phyloP scores from a whole-genome alignment of 495 filamentous ascomycete species.

The Aspergillus nidulans region DNA sequence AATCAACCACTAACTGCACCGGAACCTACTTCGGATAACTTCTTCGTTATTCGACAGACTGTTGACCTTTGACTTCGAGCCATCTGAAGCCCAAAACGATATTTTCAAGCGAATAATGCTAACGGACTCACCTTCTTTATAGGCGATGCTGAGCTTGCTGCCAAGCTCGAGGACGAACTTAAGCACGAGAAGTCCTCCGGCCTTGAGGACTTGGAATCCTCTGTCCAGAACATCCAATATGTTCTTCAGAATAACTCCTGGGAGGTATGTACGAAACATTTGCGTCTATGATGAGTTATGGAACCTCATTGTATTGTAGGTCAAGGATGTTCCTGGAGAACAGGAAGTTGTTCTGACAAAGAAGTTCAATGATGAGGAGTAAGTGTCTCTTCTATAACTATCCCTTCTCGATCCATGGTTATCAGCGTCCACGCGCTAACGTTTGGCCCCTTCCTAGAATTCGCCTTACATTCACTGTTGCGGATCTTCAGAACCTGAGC shows the following conservation, averaged over 20 bases:
- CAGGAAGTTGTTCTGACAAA: constrained; percentile 84
- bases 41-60: too few species aligned
- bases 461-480: constrained; percentile 86
- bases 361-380: constrained; percentile 85
- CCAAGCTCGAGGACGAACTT: constrained; percentile 46
- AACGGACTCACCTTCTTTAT: background rate
- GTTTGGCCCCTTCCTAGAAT: constrained; percentile 52
- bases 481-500: constrained; percentile 75
- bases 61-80: background rate
- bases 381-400: constrained; percentile 25
- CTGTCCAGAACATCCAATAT: constrained; percentile 68
- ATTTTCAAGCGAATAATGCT: background rate
- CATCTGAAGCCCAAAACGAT: background rate
- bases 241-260: constrained; percentile 72
- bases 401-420: background rate
- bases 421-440: background rate
- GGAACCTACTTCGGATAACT: too few species aligned
- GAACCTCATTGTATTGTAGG: constrained; percentile 31
- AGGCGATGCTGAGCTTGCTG: constrained; percentile 47
- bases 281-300: background rate
- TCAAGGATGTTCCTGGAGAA: constrained; percentile 73
- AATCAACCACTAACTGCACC: too few species aligned
- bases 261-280: constrained; percentile 47
- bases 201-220: constrained; percentile 40
- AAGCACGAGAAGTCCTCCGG: constrained; percentile 44